These are phyloP conservation scores for Halophytophthora batemanensis DNA, from an alignment of 352 stramenopile species.

Conservation along the genomic window DNA sequence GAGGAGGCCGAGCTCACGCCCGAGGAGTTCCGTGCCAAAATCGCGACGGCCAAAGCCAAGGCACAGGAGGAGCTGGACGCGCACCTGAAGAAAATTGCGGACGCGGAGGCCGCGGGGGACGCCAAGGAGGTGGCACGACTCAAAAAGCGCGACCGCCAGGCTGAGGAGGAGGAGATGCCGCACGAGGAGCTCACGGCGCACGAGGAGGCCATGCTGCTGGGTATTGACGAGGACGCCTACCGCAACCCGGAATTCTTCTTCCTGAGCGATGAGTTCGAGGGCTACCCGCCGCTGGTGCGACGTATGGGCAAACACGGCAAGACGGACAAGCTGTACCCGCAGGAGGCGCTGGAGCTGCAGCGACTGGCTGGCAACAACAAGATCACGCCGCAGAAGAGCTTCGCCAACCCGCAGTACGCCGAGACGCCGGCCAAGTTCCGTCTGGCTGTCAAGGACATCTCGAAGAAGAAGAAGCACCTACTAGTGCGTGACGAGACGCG, in stretches of 20 bases:
- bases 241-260: conserved; percentile 87
- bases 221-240: conserved; percentile 65
- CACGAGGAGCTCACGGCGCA: conserved; percentile 55
- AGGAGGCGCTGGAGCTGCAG: conserved; percentile 75
- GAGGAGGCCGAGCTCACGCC: conserved; percentile 54
- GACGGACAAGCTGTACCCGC: conserved; percentile 78
- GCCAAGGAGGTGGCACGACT: conserved; percentile 57
- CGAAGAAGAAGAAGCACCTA: conserved; percentile 75
- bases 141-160: conserved; percentile 54
- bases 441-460: conserved; percentile 81
- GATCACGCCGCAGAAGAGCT: conserved; percentile 69
- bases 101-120: conserved; percentile 45
- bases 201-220: conserved; percentile 52
- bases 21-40: conserved; percentile 59
- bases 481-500: conserved; percentile 57
- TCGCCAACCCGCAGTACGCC: conserved; percentile 56
- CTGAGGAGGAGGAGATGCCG: conserved; percentile 37
- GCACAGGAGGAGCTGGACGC: conserved; percentile 35
- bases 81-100: conserved; percentile 39
- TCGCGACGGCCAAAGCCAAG: conserved; percentile 54
- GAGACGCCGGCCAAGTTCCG: conserved; percentile 62
- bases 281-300: conserved; percentile 70
- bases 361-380: conserved; percentile 70
- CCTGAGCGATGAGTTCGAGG: conserved; percentile 80
- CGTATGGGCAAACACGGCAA: conserved; percentile 78